These are phyloP conservation scores for Lecanicillium sp. DNA, from an alignment of 2,329 filamentous ascomycete species.

Conservation along the genomic window DNA sequence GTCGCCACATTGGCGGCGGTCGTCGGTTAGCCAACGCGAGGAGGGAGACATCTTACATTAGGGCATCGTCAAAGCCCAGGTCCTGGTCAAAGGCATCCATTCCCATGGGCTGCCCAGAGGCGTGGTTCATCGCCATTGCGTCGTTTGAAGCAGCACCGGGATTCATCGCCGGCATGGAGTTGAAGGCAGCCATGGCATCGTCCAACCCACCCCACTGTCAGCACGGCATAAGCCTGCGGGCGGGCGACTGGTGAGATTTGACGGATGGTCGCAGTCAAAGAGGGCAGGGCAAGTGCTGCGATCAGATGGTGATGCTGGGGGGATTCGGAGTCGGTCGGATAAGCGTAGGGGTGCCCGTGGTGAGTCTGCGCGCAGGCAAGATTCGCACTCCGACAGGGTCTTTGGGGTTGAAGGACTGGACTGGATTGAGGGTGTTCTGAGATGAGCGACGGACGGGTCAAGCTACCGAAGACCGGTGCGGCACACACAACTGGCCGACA, in stretches of 20 bases:
- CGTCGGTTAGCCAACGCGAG: background rate
- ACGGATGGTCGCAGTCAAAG: background rate
- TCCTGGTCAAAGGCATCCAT: conserved; percentile 46
- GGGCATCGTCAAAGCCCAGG: conserved; percentile 45
- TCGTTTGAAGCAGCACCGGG: conserved; percentile 35
- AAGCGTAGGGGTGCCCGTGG: background rate
- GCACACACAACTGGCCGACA: background rate
- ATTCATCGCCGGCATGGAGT: conserved; percentile 44
- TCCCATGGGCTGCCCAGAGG: conserved; percentile 27
- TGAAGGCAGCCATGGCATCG: conserved; percentile 51
- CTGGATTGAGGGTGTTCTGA: background rate
- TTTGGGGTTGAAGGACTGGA: background rate
- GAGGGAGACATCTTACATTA: conserved; percentile 37
- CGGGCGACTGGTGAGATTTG: background rate
- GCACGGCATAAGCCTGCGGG: conserved; percentile 16
- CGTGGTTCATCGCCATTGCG: conserved; percentile 36
- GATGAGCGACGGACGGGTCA: background rate
- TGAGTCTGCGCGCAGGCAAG: background rate
- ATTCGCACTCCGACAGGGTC: background rate
- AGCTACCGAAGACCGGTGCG: conserved; percentile 2
- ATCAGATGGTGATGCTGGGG: too few species aligned
- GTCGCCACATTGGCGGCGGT: too few species aligned
- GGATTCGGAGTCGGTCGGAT: too few species aligned
- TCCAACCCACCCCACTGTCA: conserved; percentile 21
- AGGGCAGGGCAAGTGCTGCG: background rate